Evolutionary conservation across 2,329 filamentous ascomycete species (phyloP).

Genomic region (Aaosphaeria pasadenensis): DNA sequence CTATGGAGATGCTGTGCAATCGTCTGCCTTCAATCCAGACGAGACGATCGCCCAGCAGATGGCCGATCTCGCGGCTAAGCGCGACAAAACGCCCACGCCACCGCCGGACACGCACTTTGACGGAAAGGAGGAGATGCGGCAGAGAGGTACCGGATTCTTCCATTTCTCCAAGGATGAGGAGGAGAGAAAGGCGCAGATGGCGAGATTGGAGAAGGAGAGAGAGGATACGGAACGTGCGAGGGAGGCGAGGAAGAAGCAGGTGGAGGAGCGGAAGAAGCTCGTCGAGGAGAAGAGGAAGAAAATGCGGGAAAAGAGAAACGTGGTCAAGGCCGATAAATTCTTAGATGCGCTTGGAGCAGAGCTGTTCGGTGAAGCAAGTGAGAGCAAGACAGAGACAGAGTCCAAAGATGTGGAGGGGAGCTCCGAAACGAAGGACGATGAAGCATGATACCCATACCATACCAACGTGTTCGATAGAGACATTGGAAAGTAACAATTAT

Average conservation of each 20-base stretch:
- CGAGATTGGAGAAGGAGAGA: constrained; percentile 64
- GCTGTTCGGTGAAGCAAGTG: constrained; percentile 8
- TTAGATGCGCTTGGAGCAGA: constrained; percentile 52
- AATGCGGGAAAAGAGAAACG: constrained; percentile 58
- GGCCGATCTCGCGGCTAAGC: constrained; percentile 72
- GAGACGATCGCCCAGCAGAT: constrained; percentile 64
- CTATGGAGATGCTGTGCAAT: constrained; percentile 81
- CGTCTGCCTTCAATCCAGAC: constrained; percentile 76
- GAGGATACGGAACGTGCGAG: constrained; percentile 65
- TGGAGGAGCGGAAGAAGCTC: constrained; percentile 54
- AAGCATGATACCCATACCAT: too few relatives aligned
- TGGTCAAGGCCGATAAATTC: constrained; percentile 70
- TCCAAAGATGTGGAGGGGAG: too few relatives aligned
- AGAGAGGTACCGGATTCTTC: constrained; percentile 88
- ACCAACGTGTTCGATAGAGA: too few relatives aligned
- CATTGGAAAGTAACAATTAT: too few relatives aligned
- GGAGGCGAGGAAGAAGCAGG: constrained; percentile 54
- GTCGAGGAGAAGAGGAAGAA: constrained; percentile 56
- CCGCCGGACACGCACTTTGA: constrained; percentile 83
- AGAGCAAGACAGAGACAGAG: too few relatives aligned
- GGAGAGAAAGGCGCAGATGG: constrained; percentile 70
- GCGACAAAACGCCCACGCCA: constrained; percentile 77
- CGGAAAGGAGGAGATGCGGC: constrained; percentile 76
- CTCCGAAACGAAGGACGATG: too few relatives aligned
- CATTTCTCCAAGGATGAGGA: constrained; percentile 78